phyloP scores from a whole-genome alignment of 2,329 filamentous ascomycete genomes.

The Trichoderma endophyticum region DNA sequence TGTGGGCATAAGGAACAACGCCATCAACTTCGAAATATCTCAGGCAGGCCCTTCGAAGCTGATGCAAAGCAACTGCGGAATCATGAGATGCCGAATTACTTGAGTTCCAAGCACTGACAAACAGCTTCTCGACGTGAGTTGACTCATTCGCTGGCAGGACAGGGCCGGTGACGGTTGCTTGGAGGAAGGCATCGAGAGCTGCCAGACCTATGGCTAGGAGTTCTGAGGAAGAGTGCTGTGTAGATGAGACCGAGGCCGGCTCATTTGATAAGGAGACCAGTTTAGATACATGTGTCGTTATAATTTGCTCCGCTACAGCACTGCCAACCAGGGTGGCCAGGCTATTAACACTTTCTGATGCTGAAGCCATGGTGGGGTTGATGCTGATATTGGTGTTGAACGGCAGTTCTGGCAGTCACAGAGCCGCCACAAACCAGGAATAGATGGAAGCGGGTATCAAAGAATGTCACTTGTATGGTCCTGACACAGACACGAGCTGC shows the following conservation, averaged over 20 bases:
- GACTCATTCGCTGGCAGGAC: constrained; percentile 49
- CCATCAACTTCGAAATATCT: constrained; percentile 74
- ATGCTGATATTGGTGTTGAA: background rate
- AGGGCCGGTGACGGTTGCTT: constrained; percentile 84
- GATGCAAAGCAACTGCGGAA: constrained; percentile 28
- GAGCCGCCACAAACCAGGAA: background rate
- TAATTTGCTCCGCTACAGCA: constrained; percentile 12
- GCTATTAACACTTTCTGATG: background rate
- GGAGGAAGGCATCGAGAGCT: constrained; percentile 71
- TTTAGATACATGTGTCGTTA: constrained; percentile 14
- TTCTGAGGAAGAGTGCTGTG: constrained; percentile 1
- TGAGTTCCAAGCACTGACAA: constrained; percentile 39
- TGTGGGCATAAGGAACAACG: constrained; percentile 78
- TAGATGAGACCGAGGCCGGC: background rate
- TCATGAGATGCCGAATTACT: background rate
- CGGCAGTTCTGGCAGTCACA: background rate
- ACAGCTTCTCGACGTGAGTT: constrained; percentile 33
- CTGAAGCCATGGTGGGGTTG: constrained; percentile 14
- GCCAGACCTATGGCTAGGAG: constrained; percentile 33
- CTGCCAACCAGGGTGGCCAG: constrained; percentile 15
- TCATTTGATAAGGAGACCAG: background rate
- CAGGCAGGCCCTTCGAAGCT: constrained; percentile 59
- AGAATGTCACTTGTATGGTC: background rate
- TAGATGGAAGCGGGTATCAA: background rate
- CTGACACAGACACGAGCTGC: background rate